Base-by-base conservation (phyloP, 2,329 filamentous ascomycete species). In the Corinectria fuckeliana region DNA sequence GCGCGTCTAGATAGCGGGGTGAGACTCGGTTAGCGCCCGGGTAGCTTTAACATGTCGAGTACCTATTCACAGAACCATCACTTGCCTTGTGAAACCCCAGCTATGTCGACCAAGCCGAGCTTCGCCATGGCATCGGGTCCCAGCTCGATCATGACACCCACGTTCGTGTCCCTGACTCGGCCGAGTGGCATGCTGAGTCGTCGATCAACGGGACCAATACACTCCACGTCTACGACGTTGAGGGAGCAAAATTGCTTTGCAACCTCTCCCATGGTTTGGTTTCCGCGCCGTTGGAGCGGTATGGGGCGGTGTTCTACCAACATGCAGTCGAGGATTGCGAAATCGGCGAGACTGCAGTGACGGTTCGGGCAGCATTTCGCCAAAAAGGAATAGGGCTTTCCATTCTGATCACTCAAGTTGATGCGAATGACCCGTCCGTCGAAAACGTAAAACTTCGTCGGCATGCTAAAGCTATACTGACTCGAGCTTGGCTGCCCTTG, bases 171-270 rank as follows among this genome's bases (percentile, higher is more conserved):
- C 14, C 20, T 16, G 7, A 68, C 53, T 14, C 41, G 67, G 9
- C 21, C 53, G 9, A 69, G 42, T 9, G 48, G 64, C n/a, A 68
- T 55, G 1, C 23, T 32, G 18, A 67, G 18, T 23, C 21, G 44
- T 10, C 44, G 8, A 1, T 59, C 25, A 16, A 57, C 14, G n/a
- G 20, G 59, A 3, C 66, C 66, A n/a, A 65, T 47, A 3, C 45
- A 64, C 39, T 68, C 66, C 28, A 64, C 64, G 16, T 66, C 62
- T 28, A 60, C 39, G 18, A 69, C 56, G 18, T 68, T 41, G 9
- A 68, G 23, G 3, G 16, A 26, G 20, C 57, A 69, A 32, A 47
- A 69, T 16, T 52, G 50, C 26, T 45, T 52, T 38, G 44, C 51
- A n/a, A 55, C 56, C 26, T 53, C 56, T 39, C 28, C 42, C n/a